Base-by-base conservation (phyloP, 164 flowering plant species). In the Kingdonia uniflora region DNA sequence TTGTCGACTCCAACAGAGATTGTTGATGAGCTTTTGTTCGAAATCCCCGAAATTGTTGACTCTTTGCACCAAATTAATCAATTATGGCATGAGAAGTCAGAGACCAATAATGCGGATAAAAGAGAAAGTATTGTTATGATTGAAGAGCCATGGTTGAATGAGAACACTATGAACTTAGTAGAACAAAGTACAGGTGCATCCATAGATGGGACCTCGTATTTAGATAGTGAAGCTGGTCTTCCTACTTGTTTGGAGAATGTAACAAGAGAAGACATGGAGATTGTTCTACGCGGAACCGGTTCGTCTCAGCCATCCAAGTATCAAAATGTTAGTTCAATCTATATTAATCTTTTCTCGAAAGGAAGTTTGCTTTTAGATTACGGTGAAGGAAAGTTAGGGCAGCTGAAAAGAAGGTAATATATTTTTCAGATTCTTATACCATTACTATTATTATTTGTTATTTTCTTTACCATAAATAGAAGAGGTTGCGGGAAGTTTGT, bases 251-350 rank as follows among this genome's bases (percentile, higher is more conserved):
- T 94, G 71, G 92, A 89, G 64, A 68, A 79, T 64, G 71, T 89
- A 56, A 64, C 80, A 50, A 76, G 95, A 63, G 95, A 89, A 56
- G 96, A 94, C 61, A 63, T 87, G 77, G 99, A 94, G 71, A 77
- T 94, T 58, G 91, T 89, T 61, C 84, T 94, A 69, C 68, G 89
- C 21, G 99, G 99, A 10, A 94, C 99, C 23, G 99, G 99, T 50
- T 94, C 99, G 24, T 81, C 96, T 21, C 97, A 94, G 65, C 99
- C 99, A 33, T 94, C 99, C 20, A 94, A 94, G 56, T 94, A 94
- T 49, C 80, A 97, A 12, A 94, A 94, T 61, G 99, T 94, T 21
- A 94, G 73, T 68, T 72, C 97, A n/a, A 72, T 87, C 22, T 81
- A 70, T 58, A 59, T 94, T 51, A 83, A 94, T 73, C 91, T 94